phyloP scores from a whole-genome alignment of 2,329 filamentous ascomycete species.

The Exophiala aquamarina region DNA sequence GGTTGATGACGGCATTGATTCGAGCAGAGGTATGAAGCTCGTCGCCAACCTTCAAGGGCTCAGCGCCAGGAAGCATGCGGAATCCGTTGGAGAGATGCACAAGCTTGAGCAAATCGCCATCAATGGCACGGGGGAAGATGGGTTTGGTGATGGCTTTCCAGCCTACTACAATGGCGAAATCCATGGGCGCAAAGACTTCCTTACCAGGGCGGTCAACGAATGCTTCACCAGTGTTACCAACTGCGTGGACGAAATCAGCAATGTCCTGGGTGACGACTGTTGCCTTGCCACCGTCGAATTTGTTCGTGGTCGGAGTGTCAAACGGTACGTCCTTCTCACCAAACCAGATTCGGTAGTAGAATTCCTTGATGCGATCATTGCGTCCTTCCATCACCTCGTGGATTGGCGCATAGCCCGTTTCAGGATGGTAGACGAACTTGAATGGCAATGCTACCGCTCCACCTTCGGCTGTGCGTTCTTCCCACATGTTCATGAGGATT shows the following conservation, averaged over 20 bases:
- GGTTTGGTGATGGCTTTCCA: slow-evolving; percentile 99
- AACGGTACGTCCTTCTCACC: slow-evolving; percentile 81
- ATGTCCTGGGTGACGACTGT: slow-evolving; percentile 90
- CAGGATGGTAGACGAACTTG: slow-evolving; percentile 89
- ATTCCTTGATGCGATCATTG: slow-evolving; percentile 98
- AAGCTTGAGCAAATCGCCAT: slow-evolving; percentile 92
- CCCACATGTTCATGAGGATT: slow-evolving; percentile 86
- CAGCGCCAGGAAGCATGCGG: slow-evolving; percentile 94
- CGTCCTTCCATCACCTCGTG: slow-evolving; percentile 93
- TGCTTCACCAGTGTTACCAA: slow-evolving; percentile 95
- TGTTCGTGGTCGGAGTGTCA: slow-evolving; percentile 78
- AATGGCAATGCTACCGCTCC: slow-evolving; percentile 80
- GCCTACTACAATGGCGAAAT: slow-evolving; percentile 96
- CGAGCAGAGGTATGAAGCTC: slow-evolving; percentile 89
- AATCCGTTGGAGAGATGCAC: slow-evolving; percentile 97
- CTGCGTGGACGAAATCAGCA: slow-evolving; percentile 98
- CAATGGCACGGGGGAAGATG: slow-evolving; percentile 94
- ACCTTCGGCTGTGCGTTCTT: slow-evolving; percentile 84
- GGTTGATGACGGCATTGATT: slow-evolving; percentile 97
- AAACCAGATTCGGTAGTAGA: slow-evolving; percentile 98
- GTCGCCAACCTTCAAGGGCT: slow-evolving; percentile 94
- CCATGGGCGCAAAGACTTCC: slow-evolving; percentile 93
- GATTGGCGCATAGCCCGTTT: slow-evolving; percentile 96
- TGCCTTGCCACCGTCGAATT: slow-evolving; percentile 85
- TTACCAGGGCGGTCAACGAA: slow-evolving; percentile 96